Evolutionary conservation across 2,329 filamentous ascomycete species (phyloP), one percentile per base, ranked within the genome.

Genomic region (Fusarium graminum): DNA sequence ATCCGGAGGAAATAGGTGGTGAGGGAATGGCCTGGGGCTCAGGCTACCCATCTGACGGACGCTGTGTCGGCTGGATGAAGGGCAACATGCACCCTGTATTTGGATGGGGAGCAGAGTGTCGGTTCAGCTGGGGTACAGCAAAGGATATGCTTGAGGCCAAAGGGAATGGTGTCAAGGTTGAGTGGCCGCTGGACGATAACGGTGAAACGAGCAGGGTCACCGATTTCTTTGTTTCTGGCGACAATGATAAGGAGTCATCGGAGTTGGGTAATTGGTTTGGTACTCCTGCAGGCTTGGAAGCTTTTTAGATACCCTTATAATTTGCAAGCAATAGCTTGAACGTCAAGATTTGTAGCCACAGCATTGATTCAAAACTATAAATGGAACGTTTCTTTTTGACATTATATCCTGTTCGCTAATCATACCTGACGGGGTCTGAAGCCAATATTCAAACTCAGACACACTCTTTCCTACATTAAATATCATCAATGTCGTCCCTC

Each of bases 101-200:
- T 80, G 95, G 95, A 14, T 99, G 95, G 94, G 94, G 94, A 0
- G 86, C 86, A 25, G 94, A 98, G 79, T 97, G 93, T 76, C 85
- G 95, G 6, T 98, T 97, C 74, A 97, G 93, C 74, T 99, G 95
- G 95, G 92, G 91, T 0, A 98, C 95, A 1, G 92, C 92, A 3
- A 97, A 96, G 80, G 94, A 98, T 74, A 86, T 98, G 88, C 81
- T 99, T 6, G 94, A 97, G 69, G 81, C 83, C n/a, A 93, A 91
- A 76, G 85, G 82, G 10, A 82, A 82, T 25, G 87, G 86, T 6
- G 84, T 91, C 52, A 90, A 86, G 74, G 90, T 97, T 0, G 93
- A 97, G 43, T 98, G 94, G 94, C 92, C 93, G 0, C 83, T 81
- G 13, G 88, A 90, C 7, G 90, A 93, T 19, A 90, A 92, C 32